Conservation (phyloP, 1,139 yeast species). For the Scheffersomyces insectosa region DNA sequence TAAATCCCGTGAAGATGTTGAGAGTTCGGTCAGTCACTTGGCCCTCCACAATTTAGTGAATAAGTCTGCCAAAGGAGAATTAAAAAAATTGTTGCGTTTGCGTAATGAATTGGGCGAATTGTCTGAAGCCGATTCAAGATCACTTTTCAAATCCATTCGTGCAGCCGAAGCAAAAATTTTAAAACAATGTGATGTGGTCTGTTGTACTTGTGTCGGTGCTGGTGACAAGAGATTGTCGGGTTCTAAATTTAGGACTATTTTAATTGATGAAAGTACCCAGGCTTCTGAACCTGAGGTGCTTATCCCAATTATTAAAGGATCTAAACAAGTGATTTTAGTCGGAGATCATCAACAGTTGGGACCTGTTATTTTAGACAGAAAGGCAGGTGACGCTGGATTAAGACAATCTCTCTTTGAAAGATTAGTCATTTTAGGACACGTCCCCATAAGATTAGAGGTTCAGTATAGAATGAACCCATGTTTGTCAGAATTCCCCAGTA, state of each 20-base stretch:
- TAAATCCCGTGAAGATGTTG: slow-evolving; percentile 78
- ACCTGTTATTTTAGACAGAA: slow-evolving; percentile 78
- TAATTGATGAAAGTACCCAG: slow-evolving; percentile 92
- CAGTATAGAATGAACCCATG: slow-evolving; percentile 96
- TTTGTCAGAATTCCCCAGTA: slow-evolving; percentile 83
- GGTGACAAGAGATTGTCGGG: slow-evolving; percentile 65
- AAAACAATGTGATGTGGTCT: slow-evolving; percentile 71
- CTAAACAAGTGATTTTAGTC: slow-evolving; percentile 83
- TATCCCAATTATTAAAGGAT: slow-evolving; percentile 86
- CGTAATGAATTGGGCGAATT: slow-evolving; percentile 74
- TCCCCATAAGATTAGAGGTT: slow-evolving; percentile 83
- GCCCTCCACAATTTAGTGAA: slow-evolving; percentile 54
- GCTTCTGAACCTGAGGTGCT: slow-evolving; percentile 91
- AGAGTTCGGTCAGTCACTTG: slow-evolving; percentile 54
- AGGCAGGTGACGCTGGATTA: slow-evolving; percentile 85
- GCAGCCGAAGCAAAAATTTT: slow-evolving; percentile 53
- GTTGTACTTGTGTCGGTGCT: slow-evolving; percentile 93
- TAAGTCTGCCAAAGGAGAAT: slow-evolving; percentile 50
- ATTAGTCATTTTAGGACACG: slow-evolving; percentile 78
- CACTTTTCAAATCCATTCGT: slow-evolving; percentile 41
- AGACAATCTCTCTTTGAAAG: slow-evolving; percentile 86
- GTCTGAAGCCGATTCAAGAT: slow-evolving; percentile 51
- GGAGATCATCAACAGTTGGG: slow-evolving; percentile 97
- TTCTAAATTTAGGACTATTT: slow-evolving; percentile 67
- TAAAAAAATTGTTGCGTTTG: slow-evolving; percentile 58